These are phyloP conservation scores for Tylopilus balloui DNA, from an alignment of 768 basidiomycete genomes.

Conservation along the genomic window DNA sequence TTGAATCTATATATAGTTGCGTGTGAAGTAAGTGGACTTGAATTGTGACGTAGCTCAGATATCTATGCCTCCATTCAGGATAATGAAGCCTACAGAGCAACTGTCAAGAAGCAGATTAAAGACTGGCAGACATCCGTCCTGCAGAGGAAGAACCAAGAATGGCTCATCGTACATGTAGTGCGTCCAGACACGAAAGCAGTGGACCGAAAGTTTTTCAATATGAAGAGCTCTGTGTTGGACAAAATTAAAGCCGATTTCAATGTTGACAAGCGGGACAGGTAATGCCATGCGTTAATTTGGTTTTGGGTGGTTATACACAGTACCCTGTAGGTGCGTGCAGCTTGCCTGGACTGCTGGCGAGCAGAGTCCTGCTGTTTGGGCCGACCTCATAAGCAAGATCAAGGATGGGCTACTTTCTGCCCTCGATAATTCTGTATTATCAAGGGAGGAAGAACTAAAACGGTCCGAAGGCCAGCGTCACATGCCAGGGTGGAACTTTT, in stretches of 20 bases:
- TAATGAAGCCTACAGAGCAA: conserved; percentile 68
- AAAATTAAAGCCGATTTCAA: conserved; percentile 94
- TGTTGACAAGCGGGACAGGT: conserved; percentile 79
- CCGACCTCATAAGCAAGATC: conserved; percentile 79
- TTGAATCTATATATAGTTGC: conserved; percentile 81
- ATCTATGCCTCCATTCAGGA: conserved; percentile 37
- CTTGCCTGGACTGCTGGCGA: conserved; percentile 69
- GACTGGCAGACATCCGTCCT: conserved; percentile 78
- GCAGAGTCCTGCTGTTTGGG: conserved; percentile 79
- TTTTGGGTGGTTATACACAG: conserved; percentile 13
- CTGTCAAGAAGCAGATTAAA: conserved; percentile 80
- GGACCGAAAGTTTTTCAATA: conserved; percentile 71
- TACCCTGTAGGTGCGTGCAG: conserved; percentile 64
- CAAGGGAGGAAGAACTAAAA: conserved; percentile 86
- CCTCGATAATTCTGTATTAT: conserved; percentile 73
- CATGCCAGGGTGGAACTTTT: conserved; percentile 98
- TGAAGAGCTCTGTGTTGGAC: conserved; percentile 81
- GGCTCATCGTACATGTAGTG: conserved; percentile 86
- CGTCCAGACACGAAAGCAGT: conserved; percentile 60
- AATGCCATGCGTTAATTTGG: conserved; percentile 2
- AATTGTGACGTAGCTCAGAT: conserved; percentile 4
- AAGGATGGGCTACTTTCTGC: conserved; percentile 87
- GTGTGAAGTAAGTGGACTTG: conserved; percentile 68
- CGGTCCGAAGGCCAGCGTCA: conserved; percentile 84
- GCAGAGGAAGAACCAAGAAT: conserved; percentile 81